Evolutionary conservation across 1,284 basidiomycete genomes (phyloP), one percentile per base, ranked within the genome.

Genomic region (Sporisorium exsertum): DNA sequence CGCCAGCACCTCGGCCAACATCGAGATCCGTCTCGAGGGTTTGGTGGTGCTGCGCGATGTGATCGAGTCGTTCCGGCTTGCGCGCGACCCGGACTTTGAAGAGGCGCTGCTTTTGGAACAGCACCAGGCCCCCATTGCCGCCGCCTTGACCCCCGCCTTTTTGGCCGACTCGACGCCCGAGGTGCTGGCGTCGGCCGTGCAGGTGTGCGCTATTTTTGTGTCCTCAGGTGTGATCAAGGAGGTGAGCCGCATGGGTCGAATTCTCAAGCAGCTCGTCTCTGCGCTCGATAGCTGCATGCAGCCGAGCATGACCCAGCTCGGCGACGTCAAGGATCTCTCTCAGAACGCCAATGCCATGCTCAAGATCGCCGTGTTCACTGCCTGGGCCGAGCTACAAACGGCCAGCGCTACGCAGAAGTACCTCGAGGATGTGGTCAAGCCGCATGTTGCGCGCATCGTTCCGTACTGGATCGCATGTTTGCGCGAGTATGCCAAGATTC

Each of bases 121-220:
- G 85, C 93, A 97, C 86, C 96, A 99, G 87, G 97, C 97, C 0
- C 96, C 97, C 0, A 97, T 99, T 67, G 96, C 96, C 1, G 94
- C 97, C 2, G 97, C 97, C 0, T 89, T 99, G n/a, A 99, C 95
- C 0, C 96, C 97, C 0, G 95, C 96, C 0, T 99, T 99, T 83
- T 93, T 93, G 4, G 89, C 92, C 0, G 97, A 99, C 84, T 94
- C 95, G 0, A 94, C 95, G 0, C 95, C 96, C 0, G 96, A 99
- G 84, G 96, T 99, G 24, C 85, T 98, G 35, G 93, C 95, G 0
- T 91, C 92, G 16, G 96, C 95, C 0, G 91, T 99, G 24, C 91
- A 95, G 81, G 93, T 96, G 15, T 97, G 96, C 81, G 97, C 96
- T 2, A 90, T 94, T 13, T 99, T 97, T 83, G 94, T 99, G 2